Percentiles rank a stretch among this genome's conserved stretches.
Conservation (phyloP, 768 basidiomycete species). For the Neoboletus magnificus region DNA sequence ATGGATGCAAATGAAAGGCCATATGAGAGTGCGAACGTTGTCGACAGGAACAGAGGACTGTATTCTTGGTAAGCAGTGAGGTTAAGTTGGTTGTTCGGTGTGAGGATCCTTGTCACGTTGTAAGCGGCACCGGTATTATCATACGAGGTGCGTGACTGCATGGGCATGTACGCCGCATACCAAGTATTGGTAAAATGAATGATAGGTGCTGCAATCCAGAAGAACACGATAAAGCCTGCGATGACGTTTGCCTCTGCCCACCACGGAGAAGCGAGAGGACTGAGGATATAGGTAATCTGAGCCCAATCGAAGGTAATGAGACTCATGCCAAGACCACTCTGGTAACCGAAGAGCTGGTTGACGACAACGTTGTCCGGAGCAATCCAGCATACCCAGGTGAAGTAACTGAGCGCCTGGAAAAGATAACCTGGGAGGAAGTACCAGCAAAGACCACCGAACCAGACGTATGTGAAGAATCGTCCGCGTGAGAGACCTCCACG, state of each 20-base stretch:
- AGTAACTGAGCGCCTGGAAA: constrained; percentile 63
- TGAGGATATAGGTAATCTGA: constrained; percentile 60
- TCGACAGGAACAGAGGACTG: constrained; percentile 42
- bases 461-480: constrained; percentile 49
- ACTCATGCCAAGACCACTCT: constrained; percentile 60
- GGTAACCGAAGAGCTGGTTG: constrained; percentile 75
- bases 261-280: constrained; percentile 33
- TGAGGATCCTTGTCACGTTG: constrained; percentile 39
- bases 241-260: constrained; percentile 42
- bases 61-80: constrained; percentile 34
- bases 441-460: constrained; percentile 38
- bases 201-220: constrained; percentile 30
- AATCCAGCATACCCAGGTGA: constrained; percentile 65
- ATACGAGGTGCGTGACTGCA: constrained; percentile 40
- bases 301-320: constrained; percentile 81
- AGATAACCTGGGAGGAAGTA: constrained; percentile 74
- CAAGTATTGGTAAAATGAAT: constrained; percentile 37
- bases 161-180: constrained; percentile 38
- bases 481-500: constrained; percentile 49
- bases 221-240: constrained; percentile 35
- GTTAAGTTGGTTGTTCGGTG: constrained; percentile 31
- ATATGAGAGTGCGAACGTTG: constrained; percentile 56
- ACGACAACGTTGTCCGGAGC: constrained; percentile 64
- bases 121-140: constrained; percentile 42
- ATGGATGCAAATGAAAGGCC: constrained; percentile 43